These are phyloP conservation scores for Colletotrichum noveboracense DNA, from an alignment of 2,329 filamentous ascomycete genomes.

Conservation along the genomic window DNA sequence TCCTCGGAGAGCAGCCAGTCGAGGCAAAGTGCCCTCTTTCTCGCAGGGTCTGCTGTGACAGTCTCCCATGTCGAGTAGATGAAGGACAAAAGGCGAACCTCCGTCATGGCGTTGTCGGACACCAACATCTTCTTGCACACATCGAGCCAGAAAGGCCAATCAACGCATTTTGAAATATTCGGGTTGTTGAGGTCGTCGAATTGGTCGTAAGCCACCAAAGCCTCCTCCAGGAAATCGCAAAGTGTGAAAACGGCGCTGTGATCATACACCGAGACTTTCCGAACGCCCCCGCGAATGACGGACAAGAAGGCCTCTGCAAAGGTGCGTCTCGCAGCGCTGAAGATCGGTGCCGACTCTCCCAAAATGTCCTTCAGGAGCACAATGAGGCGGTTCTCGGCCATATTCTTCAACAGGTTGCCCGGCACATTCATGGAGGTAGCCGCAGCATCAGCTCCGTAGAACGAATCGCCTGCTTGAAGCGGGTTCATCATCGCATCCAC, in stretches of 20 bases:
- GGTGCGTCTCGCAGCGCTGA: slow-evolving; percentile 60
- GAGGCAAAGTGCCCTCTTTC: slow-evolving; percentile 74
- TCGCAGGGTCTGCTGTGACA: slow-evolving; percentile 66
- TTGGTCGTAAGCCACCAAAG: slow-evolving; percentile 66
- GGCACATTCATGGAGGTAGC: slow-evolving; percentile 67
- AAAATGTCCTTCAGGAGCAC: slow-evolving; percentile 84
- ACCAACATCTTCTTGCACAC: slow-evolving; percentile 80
- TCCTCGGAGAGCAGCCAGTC: slow-evolving; percentile 77
- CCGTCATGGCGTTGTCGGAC: slow-evolving; percentile 88
- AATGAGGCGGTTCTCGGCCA: slow-evolving; percentile 88
- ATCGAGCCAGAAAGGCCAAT: slow-evolving; percentile 86
- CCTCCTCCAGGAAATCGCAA: slow-evolving; percentile 90
- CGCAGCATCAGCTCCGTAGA: slow-evolving; percentile 67
- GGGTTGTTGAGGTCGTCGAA: slow-evolving; percentile 47
- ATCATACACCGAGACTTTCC: slow-evolving; percentile 80
- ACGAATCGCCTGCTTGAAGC: slow-evolving; percentile 45
- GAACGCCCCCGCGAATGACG: slow-evolving; percentile 75
- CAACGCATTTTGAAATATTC: slow-evolving; percentile 54
- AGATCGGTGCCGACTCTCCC: slow-evolving; percentile 46
- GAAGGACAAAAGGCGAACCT: slow-evolving; percentile 84
- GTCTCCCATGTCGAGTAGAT: slow-evolving; percentile 82
- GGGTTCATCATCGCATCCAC: slow-evolving; percentile 50
- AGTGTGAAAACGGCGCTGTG: slow-evolving; percentile 85
- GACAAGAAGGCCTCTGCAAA: slow-evolving; percentile 79
- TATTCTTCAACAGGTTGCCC: slow-evolving; percentile 74